A percentile compares a stretch with the other conserved stretches of the same genome.
Conservation (phyloP, 2,329 filamentous ascomycete genomes). For the Penicillium carneum region DNA sequence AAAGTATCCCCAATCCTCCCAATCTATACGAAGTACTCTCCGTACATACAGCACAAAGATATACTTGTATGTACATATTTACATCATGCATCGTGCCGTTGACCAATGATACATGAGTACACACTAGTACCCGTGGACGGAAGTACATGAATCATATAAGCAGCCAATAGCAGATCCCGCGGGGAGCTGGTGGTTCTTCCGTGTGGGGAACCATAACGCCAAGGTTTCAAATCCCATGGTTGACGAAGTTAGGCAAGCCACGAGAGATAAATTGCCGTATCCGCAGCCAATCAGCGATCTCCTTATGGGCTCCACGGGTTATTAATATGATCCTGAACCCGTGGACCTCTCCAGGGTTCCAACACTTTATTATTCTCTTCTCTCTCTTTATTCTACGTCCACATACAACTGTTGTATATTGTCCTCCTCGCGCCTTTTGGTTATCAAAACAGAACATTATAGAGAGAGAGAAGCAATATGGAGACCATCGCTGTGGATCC, state of each 20-base stretch:
- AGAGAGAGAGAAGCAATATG: neutral
- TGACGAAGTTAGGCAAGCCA: neutral
- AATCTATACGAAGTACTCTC: no score
- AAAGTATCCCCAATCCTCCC: no score
- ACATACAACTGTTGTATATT: no score
- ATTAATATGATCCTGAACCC: neutral
- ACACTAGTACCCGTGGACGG: no score
- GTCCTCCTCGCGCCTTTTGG: no score
- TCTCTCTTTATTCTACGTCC: neutral
- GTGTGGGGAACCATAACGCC: neutral
- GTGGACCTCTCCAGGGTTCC: neutral
- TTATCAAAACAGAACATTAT: neutral
- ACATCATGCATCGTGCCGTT: no score
- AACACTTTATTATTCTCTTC: neutral
- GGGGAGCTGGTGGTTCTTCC: slow-evolving; percentile 2
- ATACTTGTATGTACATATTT: no score
- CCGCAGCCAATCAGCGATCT: neutral
- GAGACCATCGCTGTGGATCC: slow-evolving; percentile 12
- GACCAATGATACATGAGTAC: no score
- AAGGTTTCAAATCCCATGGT: neutral
- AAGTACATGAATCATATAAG: neutral
- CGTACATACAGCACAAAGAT: no score
- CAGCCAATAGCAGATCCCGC: neutral
- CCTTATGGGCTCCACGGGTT: neutral
- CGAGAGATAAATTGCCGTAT: neutral